These are phyloP conservation scores for Vigna nakashimae DNA, from an alignment of 306 rosid species.

Conservation along the genomic window DNA sequence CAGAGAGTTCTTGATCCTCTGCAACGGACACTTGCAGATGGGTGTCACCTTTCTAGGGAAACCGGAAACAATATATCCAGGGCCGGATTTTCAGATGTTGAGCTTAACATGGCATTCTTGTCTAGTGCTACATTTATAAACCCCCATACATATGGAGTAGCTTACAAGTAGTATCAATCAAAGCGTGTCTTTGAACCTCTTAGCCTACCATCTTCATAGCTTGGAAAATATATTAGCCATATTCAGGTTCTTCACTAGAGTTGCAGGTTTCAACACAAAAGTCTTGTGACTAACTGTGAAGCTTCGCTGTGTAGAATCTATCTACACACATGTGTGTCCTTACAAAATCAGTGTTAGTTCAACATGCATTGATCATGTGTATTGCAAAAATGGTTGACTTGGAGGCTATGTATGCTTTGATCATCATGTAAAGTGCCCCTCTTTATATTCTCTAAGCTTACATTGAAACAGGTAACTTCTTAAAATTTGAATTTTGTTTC, in stretches of 20 bases:
- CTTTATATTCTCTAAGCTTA: neutral
- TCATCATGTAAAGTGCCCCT: neutral
- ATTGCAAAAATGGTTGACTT: constrained; percentile 19
- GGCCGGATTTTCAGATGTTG: constrained; percentile 74
- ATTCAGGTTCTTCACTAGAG: constrained; percentile 30
- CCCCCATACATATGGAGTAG: constrained; percentile 80
- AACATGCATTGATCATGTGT: constrained; percentile 11
- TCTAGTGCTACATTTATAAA: constrained; percentile 58
- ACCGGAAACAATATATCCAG: constrained; percentile 62
- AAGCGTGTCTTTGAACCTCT: constrained; percentile 24
- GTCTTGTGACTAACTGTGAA: neutral
- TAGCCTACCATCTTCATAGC: constrained; percentile 7
- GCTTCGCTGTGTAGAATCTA: neutral
- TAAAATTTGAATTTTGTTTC: too few relatives aligned
- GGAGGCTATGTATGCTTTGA: constrained; percentile 15
- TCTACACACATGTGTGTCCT: neutral
- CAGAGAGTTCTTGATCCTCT: constrained; percentile 77
- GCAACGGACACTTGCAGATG: constrained; percentile 74
- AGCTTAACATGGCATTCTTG: constrained; percentile 57
- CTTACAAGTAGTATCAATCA: constrained; percentile 51
- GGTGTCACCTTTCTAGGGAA: constrained; percentile 79
- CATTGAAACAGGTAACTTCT: neutral
- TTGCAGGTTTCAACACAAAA: constrained; percentile 13
- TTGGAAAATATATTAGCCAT: constrained; percentile 32
- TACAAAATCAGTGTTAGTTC: neutral